Conservation (phyloP, 2,329 filamentous ascomycete species). For the Trichothecium roseum region DNA sequence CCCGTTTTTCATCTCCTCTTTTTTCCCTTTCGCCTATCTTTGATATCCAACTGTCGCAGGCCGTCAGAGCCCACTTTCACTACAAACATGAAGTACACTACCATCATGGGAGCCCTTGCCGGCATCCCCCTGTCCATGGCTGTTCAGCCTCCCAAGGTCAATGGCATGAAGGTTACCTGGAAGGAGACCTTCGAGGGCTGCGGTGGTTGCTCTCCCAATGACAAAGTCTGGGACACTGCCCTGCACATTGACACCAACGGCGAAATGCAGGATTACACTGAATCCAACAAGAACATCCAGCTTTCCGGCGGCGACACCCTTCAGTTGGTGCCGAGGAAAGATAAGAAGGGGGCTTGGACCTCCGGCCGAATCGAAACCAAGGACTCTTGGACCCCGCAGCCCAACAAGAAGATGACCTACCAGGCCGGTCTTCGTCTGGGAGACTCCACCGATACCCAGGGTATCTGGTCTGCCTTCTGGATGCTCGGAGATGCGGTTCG, state of each 20-base stretch:
- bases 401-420: slow-evolving; percentile 28
- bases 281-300: slow-evolving; percentile 34
- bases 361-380: slow-evolving; percentile 38
- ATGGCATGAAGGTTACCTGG: slow-evolving; percentile 33
- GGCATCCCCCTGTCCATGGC: slow-evolving; percentile 18
- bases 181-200: slow-evolving; percentile 32
- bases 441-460: slow-evolving; percentile 27
- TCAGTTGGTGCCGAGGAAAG: slow-evolving; percentile 36
- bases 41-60: no score
- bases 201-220: slow-evolving; percentile 24
- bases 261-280: slow-evolving; percentile 37
- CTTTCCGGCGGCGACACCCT: slow-evolving; percentile 39
- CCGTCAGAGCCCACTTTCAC: neutral
- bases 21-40: no score
- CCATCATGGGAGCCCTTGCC: slow-evolving; percentile 9
- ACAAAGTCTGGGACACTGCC: slow-evolving; percentile 33
- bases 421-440: slow-evolving; percentile 37
- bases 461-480: slow-evolving; percentile 46
- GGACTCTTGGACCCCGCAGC: slow-evolving; percentile 31
- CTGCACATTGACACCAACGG: slow-evolving; percentile 34
- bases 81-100: slow-evolving; percentile 14
- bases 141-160: slow-evolving; percentile 24
- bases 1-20: no score
- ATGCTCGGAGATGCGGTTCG: slow-evolving; percentile 36
- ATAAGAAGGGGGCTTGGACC: slow-evolving; percentile 30